Evolutionary conservation across 805 yeast genomes (phyloP).

Genomic region (Ogataea sp.): DNA sequence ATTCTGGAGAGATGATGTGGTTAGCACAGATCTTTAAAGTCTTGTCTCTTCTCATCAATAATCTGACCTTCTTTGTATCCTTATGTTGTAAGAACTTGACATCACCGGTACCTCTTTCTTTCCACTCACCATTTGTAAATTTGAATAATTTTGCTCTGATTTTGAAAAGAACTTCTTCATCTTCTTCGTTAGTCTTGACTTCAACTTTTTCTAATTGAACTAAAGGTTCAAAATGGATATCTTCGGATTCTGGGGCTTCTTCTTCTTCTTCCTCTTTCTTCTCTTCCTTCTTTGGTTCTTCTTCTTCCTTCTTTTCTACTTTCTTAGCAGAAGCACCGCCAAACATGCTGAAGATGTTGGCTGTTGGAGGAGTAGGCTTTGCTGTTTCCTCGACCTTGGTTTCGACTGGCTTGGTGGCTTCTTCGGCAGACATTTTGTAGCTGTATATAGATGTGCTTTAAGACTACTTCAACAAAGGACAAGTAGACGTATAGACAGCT

Average conservation of each 20-base stretch:
- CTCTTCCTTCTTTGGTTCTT: conserved; percentile 26
- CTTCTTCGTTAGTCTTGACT: conserved; percentile 90
- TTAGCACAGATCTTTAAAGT: conserved; percentile 97
- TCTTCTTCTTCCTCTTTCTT: conserved; percentile 38
- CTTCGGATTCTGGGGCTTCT: conserved; percentile 62
- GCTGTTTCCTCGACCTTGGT: conserved; percentile 6
- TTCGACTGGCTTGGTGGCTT: conserved; percentile 2
- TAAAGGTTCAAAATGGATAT: conserved; percentile 93
- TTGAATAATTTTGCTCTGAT: conserved; percentile 93
- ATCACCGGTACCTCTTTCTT: conserved; percentile 99
- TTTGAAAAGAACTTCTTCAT: conserved; percentile 76
- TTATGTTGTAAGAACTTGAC: conserved; percentile 93
- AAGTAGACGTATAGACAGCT: no score
- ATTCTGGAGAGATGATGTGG: conserved; percentile 80
- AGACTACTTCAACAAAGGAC: no score
- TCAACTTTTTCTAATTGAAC: conserved; percentile 94
- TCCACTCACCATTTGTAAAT: conserved; percentile 92
- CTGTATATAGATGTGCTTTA: no score
- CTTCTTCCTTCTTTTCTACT: conserved; percentile 32
- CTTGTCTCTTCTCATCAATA: conserved; percentile 98
- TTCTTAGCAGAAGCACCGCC: conserved; percentile 79
- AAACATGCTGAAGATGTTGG: conserved; percentile 89
- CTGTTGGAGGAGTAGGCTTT: conserved; percentile 48
- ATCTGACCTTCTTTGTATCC: conserved; percentile 70
- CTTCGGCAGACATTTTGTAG: conserved; percentile 10